Base-by-base conservation (phyloP, 257 asterid species). In the Plantago major region DNA sequence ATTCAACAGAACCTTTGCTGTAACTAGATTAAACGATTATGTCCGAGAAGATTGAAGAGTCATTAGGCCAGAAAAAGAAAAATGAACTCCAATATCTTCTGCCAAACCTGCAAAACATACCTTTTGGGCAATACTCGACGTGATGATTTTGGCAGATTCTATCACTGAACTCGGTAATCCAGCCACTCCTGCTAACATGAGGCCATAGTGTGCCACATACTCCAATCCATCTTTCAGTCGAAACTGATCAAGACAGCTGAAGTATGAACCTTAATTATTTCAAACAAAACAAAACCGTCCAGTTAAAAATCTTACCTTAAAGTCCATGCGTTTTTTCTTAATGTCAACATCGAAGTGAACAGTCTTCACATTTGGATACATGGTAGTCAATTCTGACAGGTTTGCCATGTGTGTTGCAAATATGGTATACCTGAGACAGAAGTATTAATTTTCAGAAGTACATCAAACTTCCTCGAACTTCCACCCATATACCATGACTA, bases 321-420 rank as follows among this genome's bases (percentile, higher is more conserved):
- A 92, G 78, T 92, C 97, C 95, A 92, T 82, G 61, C 84, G 87
- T 77, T 80, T 86, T 78, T 81, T 82, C 68, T 79, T 86, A 43
- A 92, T 71, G 61, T 89, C 98, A 38, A 92, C 87, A 33, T 88
- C 79, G 52, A 92, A 89, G 78, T 84, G 97, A 73, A 92, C 93
- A 56, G 79, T 77, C 81, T 92, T 92, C 57, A 92, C 95, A 76
- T 89, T 92, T 14, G 98, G 95, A 67, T 92, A 89, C 37, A 84
- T 75, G 66, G 90, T 86, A 70, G 97, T 83, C 74, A 89, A 61
- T 73, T 87, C 97, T 38, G 95, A 86, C 54, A 92, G 69, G 83
- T 81, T 82, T 67, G 84, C 95, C 97, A 92, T 92, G 75, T 92
- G 98, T 53, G 93, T 86, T 57, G 97, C 98, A 80, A 92, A 92